Evolutionary conservation across 2,329 filamentous ascomycete species (phyloP), one percentile per base, ranked within the genome.

Genomic region (Cladosporium sp.): DNA sequence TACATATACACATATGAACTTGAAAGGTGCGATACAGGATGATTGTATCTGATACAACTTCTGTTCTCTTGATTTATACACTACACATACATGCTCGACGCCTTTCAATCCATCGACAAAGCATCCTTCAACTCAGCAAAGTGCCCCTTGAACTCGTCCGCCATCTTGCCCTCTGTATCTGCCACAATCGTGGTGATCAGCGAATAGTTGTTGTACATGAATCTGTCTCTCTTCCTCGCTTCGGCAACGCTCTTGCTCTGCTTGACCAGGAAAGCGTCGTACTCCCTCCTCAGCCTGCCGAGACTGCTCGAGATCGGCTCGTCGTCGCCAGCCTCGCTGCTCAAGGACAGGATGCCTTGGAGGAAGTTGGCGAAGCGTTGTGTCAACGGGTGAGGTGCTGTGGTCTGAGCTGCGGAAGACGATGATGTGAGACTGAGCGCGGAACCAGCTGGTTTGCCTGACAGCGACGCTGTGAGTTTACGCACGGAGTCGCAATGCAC

Each of bases 181-280:
- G 80, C 82, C 66, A 99, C 91, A 68, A 99, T 97, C 12, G 95
- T 97, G 73, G 92, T 83, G n/a, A 99, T 87, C 69, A 99, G 83
- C 64, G 92, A 96, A 78, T 96, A 98, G 78, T 99, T 99, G 77
- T 98, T 99, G 76, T 91, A 95, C 73, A 99, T 78, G 75, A 98
- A 98, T 54, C 95, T 84, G 71, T 94, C 90, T 71, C 90, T 85
- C 80, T 96, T 96, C 75, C 92, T 87, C 69, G 87, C 85, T 74
- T 97, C 94, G 1, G 84, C 88, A 68, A 93, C 92, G 0, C 83
- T 83, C 71, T 92, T 90, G 74, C 91, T 91, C 67, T 93, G 83
- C 75, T 91, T 92, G 6, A 87, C 86, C 68, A 99, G 78, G 71
- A 97, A 95, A 0, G 87, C 86, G 78, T 98, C 93, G 51, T 94